phyloP scores from a whole-genome alignment of 495 filamentous ascomycete species.

The Xylaria bambusicola region DNA sequence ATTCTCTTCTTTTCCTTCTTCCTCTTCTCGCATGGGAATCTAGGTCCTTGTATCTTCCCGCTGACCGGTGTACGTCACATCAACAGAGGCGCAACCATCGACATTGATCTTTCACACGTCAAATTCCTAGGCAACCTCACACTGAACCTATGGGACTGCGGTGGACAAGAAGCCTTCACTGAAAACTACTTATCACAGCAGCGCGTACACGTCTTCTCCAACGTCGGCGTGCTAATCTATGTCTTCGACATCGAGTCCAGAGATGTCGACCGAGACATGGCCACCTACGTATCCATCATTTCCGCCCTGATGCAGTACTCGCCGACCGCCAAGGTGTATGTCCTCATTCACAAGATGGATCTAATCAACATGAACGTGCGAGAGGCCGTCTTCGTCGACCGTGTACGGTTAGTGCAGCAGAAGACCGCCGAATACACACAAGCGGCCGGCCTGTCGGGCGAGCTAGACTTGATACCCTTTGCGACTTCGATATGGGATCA shows the following conservation, averaged over 20 bases:
- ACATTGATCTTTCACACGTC: slow-evolving; percentile 96
- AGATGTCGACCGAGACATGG: slow-evolving; percentile 86
- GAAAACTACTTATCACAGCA: slow-evolving; percentile 95
- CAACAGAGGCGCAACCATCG: slow-evolving; percentile 83
- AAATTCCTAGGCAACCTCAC: slow-evolving; percentile 97
- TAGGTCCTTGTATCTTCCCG: not conserved
- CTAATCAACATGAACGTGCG: slow-evolving; percentile 81
- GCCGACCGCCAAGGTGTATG: slow-evolving; percentile 81
- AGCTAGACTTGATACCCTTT: slow-evolving; percentile 68
- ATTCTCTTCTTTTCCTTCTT: not conserved
- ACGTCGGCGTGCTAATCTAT: slow-evolving; percentile 96
- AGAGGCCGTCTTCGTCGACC: slow-evolving; percentile 77
- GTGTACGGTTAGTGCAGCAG: slow-evolving; percentile 68
- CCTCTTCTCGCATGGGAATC: no score
- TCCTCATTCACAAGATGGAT: slow-evolving; percentile 98
- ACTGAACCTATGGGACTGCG: slow-evolving; percentile 97
- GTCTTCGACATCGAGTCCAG: slow-evolving; percentile 98
- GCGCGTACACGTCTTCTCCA: slow-evolving; percentile 91
- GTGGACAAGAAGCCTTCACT: slow-evolving; percentile 98
- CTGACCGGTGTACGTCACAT: not conserved
- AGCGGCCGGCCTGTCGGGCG: slow-evolving; percentile 35
- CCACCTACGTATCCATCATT: slow-evolving; percentile 86
- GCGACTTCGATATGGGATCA: slow-evolving; percentile 99
- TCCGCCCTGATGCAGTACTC: slow-evolving; percentile 82
- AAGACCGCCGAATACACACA: slow-evolving; percentile 70